These are phyloP conservation scores for Pythium brassicae DNA, from an alignment of 352 stramenopile genomes.

Conservation along the genomic window DNA sequence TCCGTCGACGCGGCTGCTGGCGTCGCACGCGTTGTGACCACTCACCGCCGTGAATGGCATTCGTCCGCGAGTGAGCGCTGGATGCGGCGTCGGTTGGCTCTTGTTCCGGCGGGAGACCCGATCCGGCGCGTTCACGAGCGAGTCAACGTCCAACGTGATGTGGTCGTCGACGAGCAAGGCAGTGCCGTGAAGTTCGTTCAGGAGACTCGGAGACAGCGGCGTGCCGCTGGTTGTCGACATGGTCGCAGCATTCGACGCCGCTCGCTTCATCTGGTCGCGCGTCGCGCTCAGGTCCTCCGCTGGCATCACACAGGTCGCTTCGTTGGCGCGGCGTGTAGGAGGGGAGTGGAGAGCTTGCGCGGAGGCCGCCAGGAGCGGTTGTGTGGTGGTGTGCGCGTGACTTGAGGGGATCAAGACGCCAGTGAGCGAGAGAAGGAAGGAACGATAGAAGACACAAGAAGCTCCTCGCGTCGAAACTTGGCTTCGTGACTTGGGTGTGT, in stretches of 20 bases:
- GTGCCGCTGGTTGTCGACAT: constrained; percentile 2
- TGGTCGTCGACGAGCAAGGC: neutral
- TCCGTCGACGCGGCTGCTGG: neutral
- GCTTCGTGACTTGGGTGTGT: too few species aligned
- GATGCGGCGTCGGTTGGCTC: neutral
- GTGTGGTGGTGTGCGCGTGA: too few species aligned
- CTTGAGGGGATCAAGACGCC: too few species aligned
- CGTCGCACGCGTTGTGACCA: neutral
- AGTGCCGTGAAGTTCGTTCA: neutral
- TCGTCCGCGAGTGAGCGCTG: neutral
- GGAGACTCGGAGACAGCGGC: constrained; percentile 2
- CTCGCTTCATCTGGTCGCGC: constrained; percentile 7
- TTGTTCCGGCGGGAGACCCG: neutral
- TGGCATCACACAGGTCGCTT: neutral
- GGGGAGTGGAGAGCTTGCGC: too few species aligned
- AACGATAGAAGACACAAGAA: too few species aligned
- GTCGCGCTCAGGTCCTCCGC: neutral
- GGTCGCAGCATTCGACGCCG: constrained; percentile 1
- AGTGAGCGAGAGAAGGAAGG: too few species aligned
- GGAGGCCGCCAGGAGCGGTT: too few species aligned
- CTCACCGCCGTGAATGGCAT: neutral
- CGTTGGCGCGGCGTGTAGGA: neutral
- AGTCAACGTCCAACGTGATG: neutral
- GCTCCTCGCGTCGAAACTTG: too few species aligned
- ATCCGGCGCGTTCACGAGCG: neutral